Percentiles rank a stretch among this genome's conserved stretches.
Conservation (phyloP, 2,329 filamentous ascomycete genomes). For the Colletotrichum acutatum region DNA sequence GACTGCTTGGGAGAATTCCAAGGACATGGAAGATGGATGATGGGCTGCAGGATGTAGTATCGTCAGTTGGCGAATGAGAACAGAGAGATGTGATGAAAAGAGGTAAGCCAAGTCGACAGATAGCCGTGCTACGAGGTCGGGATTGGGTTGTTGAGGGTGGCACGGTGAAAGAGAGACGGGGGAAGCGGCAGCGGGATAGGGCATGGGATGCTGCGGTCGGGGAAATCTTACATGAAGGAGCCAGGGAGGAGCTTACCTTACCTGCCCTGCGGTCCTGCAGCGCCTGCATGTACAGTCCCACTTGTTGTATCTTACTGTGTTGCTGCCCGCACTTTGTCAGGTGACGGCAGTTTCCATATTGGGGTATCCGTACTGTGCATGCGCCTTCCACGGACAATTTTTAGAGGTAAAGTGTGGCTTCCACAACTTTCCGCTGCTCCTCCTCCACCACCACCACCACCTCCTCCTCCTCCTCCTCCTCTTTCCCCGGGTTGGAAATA, state of each 20-base stretch:
- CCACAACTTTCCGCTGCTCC: too few species aligned
- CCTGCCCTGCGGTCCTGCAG: background rate
- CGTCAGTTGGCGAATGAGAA: conserved; percentile 12
- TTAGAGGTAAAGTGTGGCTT: background rate
- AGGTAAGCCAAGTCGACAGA: background rate
- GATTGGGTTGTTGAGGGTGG: conserved; percentile 25
- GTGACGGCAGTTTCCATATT: background rate
- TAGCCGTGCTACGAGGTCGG: conserved; percentile 14
- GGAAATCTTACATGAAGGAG: conserved; percentile 5
- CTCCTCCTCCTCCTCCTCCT: background rate
- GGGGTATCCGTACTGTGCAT: background rate
- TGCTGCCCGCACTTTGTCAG: background rate
- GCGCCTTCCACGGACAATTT: background rate
- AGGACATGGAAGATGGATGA: conserved; percentile 27
- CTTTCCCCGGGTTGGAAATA: background rate
- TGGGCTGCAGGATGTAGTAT: conserved; percentile 5
- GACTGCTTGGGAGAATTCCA: conserved; percentile 1
- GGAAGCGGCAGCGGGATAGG: background rate
- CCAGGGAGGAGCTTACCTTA: background rate
- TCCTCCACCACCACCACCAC: too few species aligned
- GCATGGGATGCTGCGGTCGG: background rate
- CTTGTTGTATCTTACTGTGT: background rate
- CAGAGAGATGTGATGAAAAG: background rate
- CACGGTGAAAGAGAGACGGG: background rate
- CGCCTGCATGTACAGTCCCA: background rate